phyloP scores from a whole-genome alignment of 345 rosid species.

The Camelina laxa region DNA sequence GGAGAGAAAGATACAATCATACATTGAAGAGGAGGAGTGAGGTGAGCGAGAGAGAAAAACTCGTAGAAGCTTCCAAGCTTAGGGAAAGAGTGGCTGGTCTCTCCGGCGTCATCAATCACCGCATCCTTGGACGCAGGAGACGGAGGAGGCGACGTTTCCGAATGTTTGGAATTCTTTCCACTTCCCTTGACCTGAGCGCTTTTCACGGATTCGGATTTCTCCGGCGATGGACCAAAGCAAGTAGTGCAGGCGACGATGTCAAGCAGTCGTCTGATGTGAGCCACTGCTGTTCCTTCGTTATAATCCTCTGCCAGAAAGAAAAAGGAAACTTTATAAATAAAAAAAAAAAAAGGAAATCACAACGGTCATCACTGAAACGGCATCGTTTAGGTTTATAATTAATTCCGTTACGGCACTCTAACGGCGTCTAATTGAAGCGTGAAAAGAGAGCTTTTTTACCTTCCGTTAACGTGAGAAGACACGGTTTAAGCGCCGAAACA shows the following conservation, averaged over 20 bases:
- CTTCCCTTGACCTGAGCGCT: constrained; percentile 52
- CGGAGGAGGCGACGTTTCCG: constrained; percentile 46
- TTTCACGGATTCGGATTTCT: constrained; percentile 56
- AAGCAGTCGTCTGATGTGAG: constrained; percentile 87
- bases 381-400: not conserved
- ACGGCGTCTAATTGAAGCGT: constrained; percentile 30
- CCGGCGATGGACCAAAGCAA: constrained; percentile 73
- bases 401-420: constrained; percentile 6
- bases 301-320: constrained; percentile 61
- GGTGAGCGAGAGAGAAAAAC: constrained; percentile 92
- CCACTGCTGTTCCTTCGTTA: constrained; percentile 80
- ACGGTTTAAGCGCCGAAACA: constrained; percentile 86
- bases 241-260: constrained; percentile 90
- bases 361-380: not conserved
- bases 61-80: constrained; percentile 90
- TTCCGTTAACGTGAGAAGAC: constrained; percentile 65
- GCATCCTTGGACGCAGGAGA: constrained; percentile 50
- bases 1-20: constrained; percentile 38
- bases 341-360: not conserved
- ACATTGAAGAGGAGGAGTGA: constrained; percentile 92
- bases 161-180: constrained; percentile 50
- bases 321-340: too few relatives aligned
- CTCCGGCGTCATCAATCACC: constrained; percentile 69
- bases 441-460: constrained; percentile 47
- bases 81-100: constrained; percentile 71